These are phyloP conservation scores for Epichloe bromicola DNA, from an alignment of 2,329 filamentous ascomycete species.

Conservation along the genomic window DNA sequence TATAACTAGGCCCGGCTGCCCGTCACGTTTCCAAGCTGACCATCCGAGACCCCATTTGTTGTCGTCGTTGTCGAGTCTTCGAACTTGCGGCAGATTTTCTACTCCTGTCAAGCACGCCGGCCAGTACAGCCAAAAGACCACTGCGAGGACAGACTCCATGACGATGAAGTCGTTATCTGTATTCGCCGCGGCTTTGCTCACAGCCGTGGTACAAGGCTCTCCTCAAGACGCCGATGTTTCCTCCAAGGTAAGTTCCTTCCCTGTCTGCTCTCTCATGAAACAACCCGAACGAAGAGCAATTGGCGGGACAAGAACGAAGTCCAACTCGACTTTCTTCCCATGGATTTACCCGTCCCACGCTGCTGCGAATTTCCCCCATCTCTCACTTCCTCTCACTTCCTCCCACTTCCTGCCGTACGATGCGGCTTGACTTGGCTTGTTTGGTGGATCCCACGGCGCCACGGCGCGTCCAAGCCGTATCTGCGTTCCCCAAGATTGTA, in stretches of 20 bases:
- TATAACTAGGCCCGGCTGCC: not conserved
- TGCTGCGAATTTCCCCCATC: no score
- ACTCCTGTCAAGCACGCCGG: not conserved
- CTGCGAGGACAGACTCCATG: not conserved
- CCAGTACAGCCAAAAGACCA: not conserved
- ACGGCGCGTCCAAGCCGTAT: not conserved
- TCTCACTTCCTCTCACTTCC: no score
- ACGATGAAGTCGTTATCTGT: constrained; percentile 23
- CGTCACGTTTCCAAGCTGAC: not conserved
- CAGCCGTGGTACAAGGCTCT: constrained; percentile 16
- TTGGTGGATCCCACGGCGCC: not conserved
- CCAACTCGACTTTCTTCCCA: no score
- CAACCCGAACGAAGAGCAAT: not conserved
- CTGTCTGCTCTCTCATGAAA: not conserved
- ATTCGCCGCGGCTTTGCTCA: constrained; percentile 19
- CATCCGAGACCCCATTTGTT: not conserved
- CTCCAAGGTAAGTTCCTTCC: constrained; percentile 1
- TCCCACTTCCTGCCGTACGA: not conserved
- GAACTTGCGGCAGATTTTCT: not conserved
- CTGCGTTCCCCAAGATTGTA: not conserved
- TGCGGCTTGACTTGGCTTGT: not conserved
- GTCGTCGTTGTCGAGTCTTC: not conserved
- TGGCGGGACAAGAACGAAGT: not conserved
- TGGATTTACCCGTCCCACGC: no score
- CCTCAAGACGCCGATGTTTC: not conserved